Evolutionary conservation across 441 rosid genomes (phyloP).

Genomic region (Raphanus hybrid): DNA sequence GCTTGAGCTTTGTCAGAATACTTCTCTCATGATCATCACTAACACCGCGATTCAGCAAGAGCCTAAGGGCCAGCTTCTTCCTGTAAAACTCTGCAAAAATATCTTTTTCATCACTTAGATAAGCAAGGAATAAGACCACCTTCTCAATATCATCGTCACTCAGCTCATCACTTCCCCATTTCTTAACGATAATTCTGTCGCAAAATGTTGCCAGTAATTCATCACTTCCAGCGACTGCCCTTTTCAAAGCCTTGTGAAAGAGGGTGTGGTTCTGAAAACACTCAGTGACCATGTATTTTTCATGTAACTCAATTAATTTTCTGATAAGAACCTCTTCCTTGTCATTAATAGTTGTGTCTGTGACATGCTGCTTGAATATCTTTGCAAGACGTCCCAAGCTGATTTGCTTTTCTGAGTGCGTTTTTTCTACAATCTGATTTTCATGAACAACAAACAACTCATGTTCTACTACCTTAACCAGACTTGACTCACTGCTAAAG

Average conservation of each 20-base stretch:
- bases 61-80: constrained; percentile 90
- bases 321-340: constrained; percentile 70
- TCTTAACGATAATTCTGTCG: constrained; percentile 73
- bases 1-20: constrained; percentile 87
- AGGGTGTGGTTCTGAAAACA: constrained; percentile 78
- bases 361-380: constrained; percentile 56
- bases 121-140: constrained; percentile 57
- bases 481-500: constrained; percentile 73
- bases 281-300: constrained; percentile 74
- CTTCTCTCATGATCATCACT: constrained; percentile 93
- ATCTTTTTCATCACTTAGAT: constrained; percentile 71
- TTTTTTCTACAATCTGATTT: constrained; percentile 72
- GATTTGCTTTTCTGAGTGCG: constrained; percentile 56
- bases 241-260: constrained; percentile 88
- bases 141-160: constrained; percentile 95
- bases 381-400: background rate
- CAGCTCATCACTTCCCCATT: constrained; percentile 86
- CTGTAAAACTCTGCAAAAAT: constrained; percentile 76
- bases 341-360: constrained; percentile 30
- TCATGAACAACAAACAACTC: constrained; percentile 63
- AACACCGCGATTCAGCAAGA: constrained; percentile 90
- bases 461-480: constrained; percentile 84
- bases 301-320: constrained; percentile 80
- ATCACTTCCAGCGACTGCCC: constrained; percentile 81
- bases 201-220: constrained; percentile 88